Evolutionary conservation across 1,139 yeast species (phyloP), one percentile per base, ranked within the genome.

Genomic region (Magnusiomyces fungicola): DNA sequence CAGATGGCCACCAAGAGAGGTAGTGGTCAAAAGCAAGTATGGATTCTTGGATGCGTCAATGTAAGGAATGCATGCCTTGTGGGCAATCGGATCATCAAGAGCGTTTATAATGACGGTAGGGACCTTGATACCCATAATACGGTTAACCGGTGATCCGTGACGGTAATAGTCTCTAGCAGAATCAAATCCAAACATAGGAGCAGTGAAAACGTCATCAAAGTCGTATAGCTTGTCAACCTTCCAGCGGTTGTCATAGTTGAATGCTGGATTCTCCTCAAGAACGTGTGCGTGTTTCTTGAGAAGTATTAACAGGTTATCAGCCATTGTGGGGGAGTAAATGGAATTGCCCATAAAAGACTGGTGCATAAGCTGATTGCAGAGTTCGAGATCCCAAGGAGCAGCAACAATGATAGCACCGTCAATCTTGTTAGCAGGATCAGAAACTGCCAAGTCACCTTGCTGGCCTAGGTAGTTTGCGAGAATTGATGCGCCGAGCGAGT

Each of bases 1-100:
- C 40, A 94, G 68, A 68, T 92, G 98, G 9, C 97, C 98, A 50
- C 98, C 98, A 29, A 80, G 68, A 32, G 81, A 75, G 0, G 97
- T 86, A 46, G 81, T 77, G 18, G 83, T 70, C 58, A 86, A 65
- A 32, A 80, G 69, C 29, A 83, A 69, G 63, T 78, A 84, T 9
- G 96, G 96, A 60, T 89, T 90, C 42, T 72, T 67, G 42, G 62
- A 61, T 5, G 80, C 78, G 58, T 85, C 92, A 10, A 67, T 62
- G 51, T 69, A 64, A 1, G 96, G 96, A 33, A 87, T 75, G 47
- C 81, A 73, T 47, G 74, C 74, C 14, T 45, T 38, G 22, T 74
- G 71, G 25, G 82, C 81, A 30, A 92, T 80, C 3, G 97, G 97
- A 63, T 90, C 97, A 64, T 90, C 97, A 22, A 73, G 66, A 1